Evolutionary conservation across 306 rosid species (phyloP), one percentile per base, ranked within the genome.

Genomic region (Oemleria cerasiformis): DNA sequence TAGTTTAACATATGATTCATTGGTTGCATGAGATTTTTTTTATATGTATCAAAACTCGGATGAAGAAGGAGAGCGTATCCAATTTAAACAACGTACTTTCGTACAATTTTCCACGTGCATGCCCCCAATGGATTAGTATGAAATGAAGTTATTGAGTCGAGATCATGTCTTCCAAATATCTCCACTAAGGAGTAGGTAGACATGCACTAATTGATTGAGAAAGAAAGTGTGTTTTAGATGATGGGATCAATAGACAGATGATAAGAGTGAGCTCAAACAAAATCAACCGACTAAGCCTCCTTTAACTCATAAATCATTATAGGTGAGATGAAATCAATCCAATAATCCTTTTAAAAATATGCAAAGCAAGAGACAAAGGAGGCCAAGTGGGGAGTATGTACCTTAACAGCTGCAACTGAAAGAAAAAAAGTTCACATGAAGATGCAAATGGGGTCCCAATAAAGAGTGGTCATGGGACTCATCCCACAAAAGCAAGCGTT

Each of bases 391-490:
- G 3, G 48, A 39, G 19, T 16, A 23, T 30, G 38, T 7, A 53
- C 63, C 20, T 5, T 57, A 19, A 62, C 2, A 44, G 3, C 16
- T 44, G 47, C 62, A 48, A 61, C 57, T 17, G 8, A 79, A 60
- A 65, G 58, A 81, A 83, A 79, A 58, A 70, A n/a, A 17, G 57
- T 58, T 57, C 1, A 34, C 1, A 38, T 17, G 66, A 16, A 62
- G 17, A 53, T 67, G 23, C 23, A 59, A 71, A 60, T 45, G 67
- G 73, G 68, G 6, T 49, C 13, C 64, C 64, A 34, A 19, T n/a
- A 64, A 68, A 41, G 88, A 79, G 80, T 14, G 88, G 88, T 55
- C 63, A 45, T 57, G 21, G n/a, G 36, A 2, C 36, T 80, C 47
- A 70, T 64, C 68, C 71, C 43, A 16, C 63, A 19, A 43, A 25